phyloP scores from a whole-genome alignment of 83 land plant species.

The Picea abies region DNA sequence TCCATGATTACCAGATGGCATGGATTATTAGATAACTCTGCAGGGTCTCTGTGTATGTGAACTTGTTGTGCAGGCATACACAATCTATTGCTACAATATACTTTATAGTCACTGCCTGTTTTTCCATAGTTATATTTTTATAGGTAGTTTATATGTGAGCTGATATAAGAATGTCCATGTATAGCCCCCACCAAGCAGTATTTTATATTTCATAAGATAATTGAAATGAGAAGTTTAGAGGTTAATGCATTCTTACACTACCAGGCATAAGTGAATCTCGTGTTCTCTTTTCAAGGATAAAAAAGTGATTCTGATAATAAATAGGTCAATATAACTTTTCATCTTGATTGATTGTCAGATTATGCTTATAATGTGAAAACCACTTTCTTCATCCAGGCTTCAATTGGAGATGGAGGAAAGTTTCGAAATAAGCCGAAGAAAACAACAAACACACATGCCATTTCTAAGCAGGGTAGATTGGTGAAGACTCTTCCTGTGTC shows the following conservation, averaged over 20 bases:
- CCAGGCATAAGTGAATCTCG: too few species aligned
- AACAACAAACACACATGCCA: conserved; percentile 19
- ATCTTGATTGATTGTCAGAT: not conserved
- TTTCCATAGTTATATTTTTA: not conserved
- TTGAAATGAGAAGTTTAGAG: not conserved
- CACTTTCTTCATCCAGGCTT: conserved; percentile 22
- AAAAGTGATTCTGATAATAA: too few species aligned
- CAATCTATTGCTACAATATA: not conserved
- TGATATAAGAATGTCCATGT: not conserved
- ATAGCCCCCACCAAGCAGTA: not conserved
- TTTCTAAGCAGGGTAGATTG: conserved; percentile 29
- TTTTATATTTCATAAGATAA: not conserved
- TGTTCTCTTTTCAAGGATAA: too few species aligned
- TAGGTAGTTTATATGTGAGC: not conserved
- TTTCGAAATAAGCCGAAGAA: conserved; percentile 27
- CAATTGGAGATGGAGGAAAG: conserved; percentile 34
- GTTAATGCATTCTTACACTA: not conserved
- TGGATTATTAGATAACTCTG: not conserved
- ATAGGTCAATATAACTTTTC: too few species aligned
- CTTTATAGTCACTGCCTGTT: not conserved
- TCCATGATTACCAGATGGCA: not conserved
- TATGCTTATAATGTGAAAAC: not conserved
- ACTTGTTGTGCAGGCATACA: not conserved
- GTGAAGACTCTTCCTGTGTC: conserved; percentile 28
- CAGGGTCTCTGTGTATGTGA: not conserved